Base-by-base conservation (phyloP, 2,329 filamentous ascomycete species). In the Aspergillus ibericus region DNA sequence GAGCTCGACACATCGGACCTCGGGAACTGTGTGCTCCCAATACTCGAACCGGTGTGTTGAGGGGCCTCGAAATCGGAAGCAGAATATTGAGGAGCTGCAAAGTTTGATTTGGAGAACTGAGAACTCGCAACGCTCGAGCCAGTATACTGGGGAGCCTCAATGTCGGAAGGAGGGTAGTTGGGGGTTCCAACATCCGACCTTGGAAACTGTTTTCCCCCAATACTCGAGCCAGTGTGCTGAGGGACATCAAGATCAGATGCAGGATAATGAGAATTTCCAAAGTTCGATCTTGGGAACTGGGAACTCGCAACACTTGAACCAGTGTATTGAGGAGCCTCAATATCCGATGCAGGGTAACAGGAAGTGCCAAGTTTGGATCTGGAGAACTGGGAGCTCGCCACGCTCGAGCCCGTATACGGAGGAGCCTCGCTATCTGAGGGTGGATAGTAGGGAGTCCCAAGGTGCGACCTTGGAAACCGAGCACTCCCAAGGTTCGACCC, bases 1-100 rank as follows among this genome's bases (percentile, higher is more conserved):
- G 50, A 53, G 27, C 27, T 48, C 16, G 32, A 35, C 29, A 51
- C 56, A 49, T 53, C 34, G 56, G 88, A 36, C 40, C 20, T 25
- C 5, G 40, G 20, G 18, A 44, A 4, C 1, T 22, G 10, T 22
- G 40, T 12, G 18, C 18, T 22, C 10, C 18, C 40, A 13, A 44
- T 5, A 9, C 18, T 22, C 25, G 40, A 22, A 22, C 18, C 40
- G 18, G 18, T 22, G 40, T 22, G 16, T 2, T 22, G 18, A 4
- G 40, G 18, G 20, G 20, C 40, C 22, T 44, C 18, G 8, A 22
- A 20, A 18, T 22, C 13, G 12, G 40, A 22, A 18, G 8, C 18
- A 44, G 18, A 3, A 13, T 10, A 9, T 25, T 44, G 40, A 44
- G 40, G 20, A 2, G 20, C 20, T 9, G 5, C 34, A 36, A 36